Evolutionary conservation across 805 yeast genomes (phyloP).

Genomic region (Phaffomyces opuntiae): DNA sequence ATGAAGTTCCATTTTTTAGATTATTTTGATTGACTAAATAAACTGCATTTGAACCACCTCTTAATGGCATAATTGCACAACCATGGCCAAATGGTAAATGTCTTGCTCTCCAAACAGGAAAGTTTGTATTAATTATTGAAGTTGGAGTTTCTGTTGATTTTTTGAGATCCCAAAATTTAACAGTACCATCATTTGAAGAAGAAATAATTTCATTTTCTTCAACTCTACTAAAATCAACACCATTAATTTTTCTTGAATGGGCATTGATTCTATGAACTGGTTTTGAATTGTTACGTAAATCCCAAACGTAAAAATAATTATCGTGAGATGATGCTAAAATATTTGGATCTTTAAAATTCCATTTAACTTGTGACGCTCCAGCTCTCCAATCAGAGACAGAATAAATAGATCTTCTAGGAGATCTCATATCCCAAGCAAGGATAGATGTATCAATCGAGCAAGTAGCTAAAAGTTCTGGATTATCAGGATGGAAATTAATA

Average conservation of each 20-base stretch:
- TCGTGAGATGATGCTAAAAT: slow-evolving; percentile 85
- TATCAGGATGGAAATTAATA: slow-evolving; percentile 81
- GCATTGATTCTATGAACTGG: slow-evolving; percentile 68
- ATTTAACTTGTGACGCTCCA: slow-evolving; percentile 90
- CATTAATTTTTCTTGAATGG: slow-evolving; percentile 82
- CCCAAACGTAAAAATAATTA: slow-evolving; percentile 79
- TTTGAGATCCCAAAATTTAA: slow-evolving; percentile 73
- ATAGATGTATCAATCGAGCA: slow-evolving; percentile 89
- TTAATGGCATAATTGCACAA: slow-evolving; percentile 82
- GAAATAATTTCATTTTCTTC: slow-evolving; percentile 59
- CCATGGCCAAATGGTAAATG: slow-evolving; percentile 85
- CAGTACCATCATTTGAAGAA: slow-evolving; percentile 79
- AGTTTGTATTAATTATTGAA: slow-evolving; percentile 59
- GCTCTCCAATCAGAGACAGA: slow-evolving; percentile 94
- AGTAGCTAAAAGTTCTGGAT: slow-evolving; percentile 85
- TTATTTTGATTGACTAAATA: slow-evolving; percentile 27
- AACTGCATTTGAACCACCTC: slow-evolving; percentile 66
- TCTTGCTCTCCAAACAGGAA: slow-evolving; percentile 86
- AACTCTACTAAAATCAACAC: slow-evolving; percentile 72
- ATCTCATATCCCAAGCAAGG: slow-evolving; percentile 84
- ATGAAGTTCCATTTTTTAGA: slow-evolving; percentile 23
- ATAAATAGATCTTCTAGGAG: slow-evolving; percentile 64
- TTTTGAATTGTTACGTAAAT: slow-evolving; percentile 68
- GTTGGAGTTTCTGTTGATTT: slow-evolving; percentile 37
- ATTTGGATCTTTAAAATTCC: slow-evolving; percentile 74